Evolutionary conservation across 1,139 yeast genomes (phyloP), one percentile per base, ranked within the genome.

Genomic region (Suhomyces kunorum): DNA sequence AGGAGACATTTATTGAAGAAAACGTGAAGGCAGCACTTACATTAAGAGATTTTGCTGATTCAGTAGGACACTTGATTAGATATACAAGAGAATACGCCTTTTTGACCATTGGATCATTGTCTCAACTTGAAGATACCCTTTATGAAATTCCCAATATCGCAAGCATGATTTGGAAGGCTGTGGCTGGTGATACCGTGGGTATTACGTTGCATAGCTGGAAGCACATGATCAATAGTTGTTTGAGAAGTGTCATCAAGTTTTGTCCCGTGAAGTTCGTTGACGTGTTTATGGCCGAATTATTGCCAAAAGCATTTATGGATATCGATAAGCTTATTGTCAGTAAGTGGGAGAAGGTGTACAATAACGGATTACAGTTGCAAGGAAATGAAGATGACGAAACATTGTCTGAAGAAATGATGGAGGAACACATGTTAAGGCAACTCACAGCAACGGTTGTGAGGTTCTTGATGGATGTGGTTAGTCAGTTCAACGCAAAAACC

Each of bases 341-440:
- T 28, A 83, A 78, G 59, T 92, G 99, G 99, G 81, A 76, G 19
- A 74, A 77, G 46, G 86, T 83, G 8, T 79, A 82, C 57, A 70
- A 73, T 50, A 74, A 75, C 44, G 95, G 95, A n/a, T 66, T 84
- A 40, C 85, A 81, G 54, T 66, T 83, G 39, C 81, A 76, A 51
- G 86, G 86, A 1, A 77, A 76, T 46, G 86, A 79, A 48, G 87
- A 83, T 46, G 95, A 87, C 52, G 94, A 84, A 43, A 83, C 88
- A 13, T 72, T 94, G 53, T 83, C 94, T n/a, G 97, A 90, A 56
- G 98, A 92, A 59, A 92, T 92, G 95, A 85, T 92, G 87, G 98
- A 92, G 52, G 98, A 92, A 59, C 96, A 92, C 60, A 76, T 92
- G 73, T 70, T 92, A 47, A 73, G 98, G 48, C 98, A 92, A 61